These are phyloP conservation scores for Alloteropsis semialata DNA, from an alignment of 176 grass and related monocot genomes.

Conservation along the genomic window DNA sequence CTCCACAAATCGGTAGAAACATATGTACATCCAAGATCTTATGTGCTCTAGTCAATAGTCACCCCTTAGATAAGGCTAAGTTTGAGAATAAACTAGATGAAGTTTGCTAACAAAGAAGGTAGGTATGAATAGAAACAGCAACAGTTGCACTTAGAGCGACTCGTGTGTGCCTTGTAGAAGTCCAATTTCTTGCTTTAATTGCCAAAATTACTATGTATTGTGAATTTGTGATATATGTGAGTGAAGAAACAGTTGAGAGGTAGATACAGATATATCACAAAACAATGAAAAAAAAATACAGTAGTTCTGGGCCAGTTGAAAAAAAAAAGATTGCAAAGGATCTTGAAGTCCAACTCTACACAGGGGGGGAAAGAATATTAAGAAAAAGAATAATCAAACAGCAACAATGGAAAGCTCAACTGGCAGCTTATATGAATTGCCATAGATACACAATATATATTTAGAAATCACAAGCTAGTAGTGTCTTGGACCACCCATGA, in stretches of 20 bases:
- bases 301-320: slow-evolving; percentile 9
- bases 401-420: slow-evolving; percentile 37
- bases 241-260: slow-evolving; percentile 21
- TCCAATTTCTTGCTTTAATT: neutral
- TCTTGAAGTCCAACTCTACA: slow-evolving; percentile 50
- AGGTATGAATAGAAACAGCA: neutral
- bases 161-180: neutral
- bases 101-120: neutral
- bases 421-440: slow-evolving; percentile 56
- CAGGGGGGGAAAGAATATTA: slow-evolving; percentile 33
- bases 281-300: slow-evolving; percentile 46
- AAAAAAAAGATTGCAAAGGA: slow-evolving; percentile 19
- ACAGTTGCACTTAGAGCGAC: neutral
- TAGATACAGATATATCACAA: slow-evolving; percentile 49
- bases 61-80: neutral
- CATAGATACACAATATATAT: slow-evolving; percentile 61
- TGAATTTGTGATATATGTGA: slow-evolving; percentile 43
- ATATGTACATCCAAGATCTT: slow-evolving; percentile 2
- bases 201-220: slow-evolving; percentile 30
- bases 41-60: neutral
- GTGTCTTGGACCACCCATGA: slow-evolving; percentile 35
- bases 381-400: slow-evolving; percentile 46
- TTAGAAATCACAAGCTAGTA: slow-evolving; percentile 58
- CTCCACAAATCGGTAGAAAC: neutral
- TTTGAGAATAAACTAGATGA: neutral